These are phyloP conservation scores for Linum lewisii DNA, from an alignment of 345 rosid species.

Conservation along the genomic window DNA sequence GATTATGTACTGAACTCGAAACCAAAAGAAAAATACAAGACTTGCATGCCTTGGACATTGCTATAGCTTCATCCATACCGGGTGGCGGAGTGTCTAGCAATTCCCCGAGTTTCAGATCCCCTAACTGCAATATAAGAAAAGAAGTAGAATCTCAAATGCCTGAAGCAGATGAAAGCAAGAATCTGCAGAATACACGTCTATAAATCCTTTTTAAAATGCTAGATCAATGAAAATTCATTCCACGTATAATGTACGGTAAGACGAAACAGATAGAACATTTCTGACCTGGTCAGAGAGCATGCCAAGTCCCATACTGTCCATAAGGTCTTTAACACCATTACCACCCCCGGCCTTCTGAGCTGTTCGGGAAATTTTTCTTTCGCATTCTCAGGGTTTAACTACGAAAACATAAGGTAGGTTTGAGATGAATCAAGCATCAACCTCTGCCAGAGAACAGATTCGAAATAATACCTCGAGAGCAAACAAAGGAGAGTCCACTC, in stretches of 20 bases:
- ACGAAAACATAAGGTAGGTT: conserved; percentile 15
- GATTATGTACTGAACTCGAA: background rate
- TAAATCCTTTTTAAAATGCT: no score
- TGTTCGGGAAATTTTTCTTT: conserved; percentile 43
- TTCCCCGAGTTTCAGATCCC: conserved; percentile 65
- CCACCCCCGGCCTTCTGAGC: conserved; percentile 33
- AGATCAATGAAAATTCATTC: no score
- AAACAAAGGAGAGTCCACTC: conserved; percentile 55
- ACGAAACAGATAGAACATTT: background rate
- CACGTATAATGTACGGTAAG: no score
- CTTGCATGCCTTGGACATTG: conserved; percentile 58
- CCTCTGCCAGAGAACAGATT: background rate
- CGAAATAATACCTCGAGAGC: conserved; percentile 52
- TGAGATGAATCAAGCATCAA: conserved; percentile 5
- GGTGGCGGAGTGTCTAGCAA: conserved; percentile 64
- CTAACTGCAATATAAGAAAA: conserved; percentile 30
- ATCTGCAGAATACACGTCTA: no score
- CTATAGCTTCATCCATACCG: conserved; percentile 65
- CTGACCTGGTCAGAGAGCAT: conserved; percentile 66
- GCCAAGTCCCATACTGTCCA: conserved; percentile 76
- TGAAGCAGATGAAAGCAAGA: no score
- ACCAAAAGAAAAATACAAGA: background rate
- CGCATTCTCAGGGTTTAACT: conserved; percentile 60
- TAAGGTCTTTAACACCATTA: conserved; percentile 42
- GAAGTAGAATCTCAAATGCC: conserved; percentile 1